Evolutionary conservation across 2,329 filamentous ascomycete species (phyloP), one percentile per base, ranked within the genome.

Genomic region (Cadophora luteo-olivacea): DNA sequence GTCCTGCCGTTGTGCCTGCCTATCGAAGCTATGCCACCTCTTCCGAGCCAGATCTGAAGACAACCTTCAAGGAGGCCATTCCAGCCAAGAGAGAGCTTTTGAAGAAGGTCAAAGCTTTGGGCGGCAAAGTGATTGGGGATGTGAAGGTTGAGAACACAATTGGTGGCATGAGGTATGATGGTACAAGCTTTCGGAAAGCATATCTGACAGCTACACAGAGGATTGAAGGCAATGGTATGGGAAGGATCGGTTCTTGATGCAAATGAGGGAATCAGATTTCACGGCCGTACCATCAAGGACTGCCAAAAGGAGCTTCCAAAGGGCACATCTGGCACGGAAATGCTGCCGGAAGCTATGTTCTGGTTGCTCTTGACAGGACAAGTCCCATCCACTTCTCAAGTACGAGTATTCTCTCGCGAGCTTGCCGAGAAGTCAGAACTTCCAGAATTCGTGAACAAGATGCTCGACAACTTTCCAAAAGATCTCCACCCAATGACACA

Each of bases 281-380:
- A 98, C 80, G 96, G 96, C 79, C 92, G 91, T 77, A 97, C 94
- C 72, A 99, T 99, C 85, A 97, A 97, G 83, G 95, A 99, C 79
- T 99, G 96, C 84, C 96, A 98, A 80, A 88, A 90, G 74, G 91
- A 94, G 80, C 89, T 98, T 19, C 94, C 96, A 79, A 98, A 97
- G 85, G 96, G 95, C 74, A 93, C 87, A 69, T 89, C 92, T 2
- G 93, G 95, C 76, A 97, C 93, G 6, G 95, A 98, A 83, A 99
- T 98, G 96, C 88, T 98, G 14, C 96, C 96, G 60, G 96, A 99
- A 82, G 90, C 95, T 81, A 99, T 99, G 96, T 99, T 99, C 87
- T 99, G 96, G 96, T 89, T 98, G 52, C 89, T 99, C 62, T 86
- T 99, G 75, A 99, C 96, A 11, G 96, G 96, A 69, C 87, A 97